phyloP scores from a whole-genome alignment of 805 yeast species.

The Monosporozyma aerobia region DNA sequence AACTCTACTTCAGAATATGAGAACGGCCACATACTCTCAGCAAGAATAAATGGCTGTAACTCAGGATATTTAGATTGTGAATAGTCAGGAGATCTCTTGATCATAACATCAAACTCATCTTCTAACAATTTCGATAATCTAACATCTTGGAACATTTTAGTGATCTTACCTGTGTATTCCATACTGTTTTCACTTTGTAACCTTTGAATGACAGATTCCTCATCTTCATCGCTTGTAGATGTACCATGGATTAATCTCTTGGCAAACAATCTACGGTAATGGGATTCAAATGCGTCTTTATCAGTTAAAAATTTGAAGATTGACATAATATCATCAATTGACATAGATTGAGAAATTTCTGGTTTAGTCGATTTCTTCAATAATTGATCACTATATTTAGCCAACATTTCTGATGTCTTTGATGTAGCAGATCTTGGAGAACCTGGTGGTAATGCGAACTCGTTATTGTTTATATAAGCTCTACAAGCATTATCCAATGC shows the following conservation, averaged over 20 bases:
- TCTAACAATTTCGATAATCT: constrained; percentile 71
- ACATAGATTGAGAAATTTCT: constrained; percentile 62
- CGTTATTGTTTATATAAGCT: constrained; percentile 70
- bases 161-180: constrained; percentile 88
- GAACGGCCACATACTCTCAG: constrained; percentile 86
- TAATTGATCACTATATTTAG: constrained; percentile 77
- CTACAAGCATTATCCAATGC: constrained; percentile 87
- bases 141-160: constrained; percentile 94
- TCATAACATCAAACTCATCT: constrained; percentile 31
- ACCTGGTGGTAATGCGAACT: constrained; percentile 59
- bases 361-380: constrained; percentile 69
- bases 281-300: constrained; percentile 89
- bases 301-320: constrained; percentile 83
- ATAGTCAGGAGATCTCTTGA: constrained; percentile 25
- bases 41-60: constrained; percentile 69
- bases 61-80: constrained; percentile 32
- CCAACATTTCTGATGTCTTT: constrained; percentile 86
- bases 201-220: constrained; percentile 74
- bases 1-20: constrained; percentile 35
- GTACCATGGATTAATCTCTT: constrained; percentile 82
- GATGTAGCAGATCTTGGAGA: constrained; percentile 45
- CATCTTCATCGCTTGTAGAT: constrained; percentile 71
- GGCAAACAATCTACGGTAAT: constrained; percentile 82
- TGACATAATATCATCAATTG: constrained; percentile 75
- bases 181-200: constrained; percentile 82